Evolutionary conservation across 2,329 filamentous ascomycete genomes (phyloP), one percentile per base, ranked within the genome.

Genomic region (Amauroascus verrucosus): DNA sequence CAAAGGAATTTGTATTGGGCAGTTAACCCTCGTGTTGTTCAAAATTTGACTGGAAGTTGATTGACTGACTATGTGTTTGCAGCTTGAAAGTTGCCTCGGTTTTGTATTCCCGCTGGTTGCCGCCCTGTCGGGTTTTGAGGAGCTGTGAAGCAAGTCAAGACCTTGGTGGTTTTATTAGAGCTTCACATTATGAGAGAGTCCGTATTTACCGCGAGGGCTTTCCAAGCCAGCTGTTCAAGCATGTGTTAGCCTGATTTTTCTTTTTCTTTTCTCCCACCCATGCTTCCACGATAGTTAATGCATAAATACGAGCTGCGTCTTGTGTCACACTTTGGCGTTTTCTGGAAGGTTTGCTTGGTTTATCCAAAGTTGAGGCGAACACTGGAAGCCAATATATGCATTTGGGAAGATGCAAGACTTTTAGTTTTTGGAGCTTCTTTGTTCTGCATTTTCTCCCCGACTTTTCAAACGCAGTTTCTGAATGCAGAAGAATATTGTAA

Each of bases 291-390:
- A 5, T 16, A 32, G 6, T 20, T 13, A 6, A 13, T 41, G 40
- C 48, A 26, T 41, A 8, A 33, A 51, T 51, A 51, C 48, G 48
- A 51, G 48, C 48, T 51, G 33, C 47, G 26, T 26, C 47, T 20
- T 48, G 46, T 50, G 48, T 50, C 48, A 43, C 37, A 50, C 26
- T n/a, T 50, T 22, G 47, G 26, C 22, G 33, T 30, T 32, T 40
- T 40, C 33, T 49, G 35, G 22, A 50, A 32, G 24, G 22, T 30
- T 32, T 50, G 35, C 20, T 22, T 48, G 33, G 26, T 22, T 13
- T 22, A 13, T 47, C 28, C 28, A n/a, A 26, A 3, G 20, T 7
- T 14, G 20, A 43, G 3, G 20, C 40, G 37, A 18, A 20, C n/a
- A 35, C 8, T 38, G 35, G 18, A 7, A 38, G 5, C 18, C n/a